Evolutionary conservation across 1,284 basidiomycete genomes (phyloP).

Genomic region (Ustilago loliicola): DNA sequence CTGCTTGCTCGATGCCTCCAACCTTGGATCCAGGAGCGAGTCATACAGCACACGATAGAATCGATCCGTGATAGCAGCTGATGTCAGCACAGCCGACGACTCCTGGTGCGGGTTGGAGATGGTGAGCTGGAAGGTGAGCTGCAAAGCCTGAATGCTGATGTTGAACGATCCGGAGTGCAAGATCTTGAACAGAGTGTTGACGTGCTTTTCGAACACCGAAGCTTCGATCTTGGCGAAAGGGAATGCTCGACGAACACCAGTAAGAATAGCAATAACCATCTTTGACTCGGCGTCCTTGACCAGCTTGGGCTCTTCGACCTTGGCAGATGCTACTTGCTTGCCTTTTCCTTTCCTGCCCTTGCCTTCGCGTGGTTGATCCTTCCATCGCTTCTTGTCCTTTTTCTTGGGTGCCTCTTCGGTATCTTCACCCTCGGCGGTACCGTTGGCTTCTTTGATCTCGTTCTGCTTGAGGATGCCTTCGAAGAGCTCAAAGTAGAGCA

Average conservation of each 20-base stretch:
- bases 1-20: conserved; percentile 89
- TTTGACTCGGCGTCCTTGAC: conserved; percentile 78
- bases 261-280: conserved; percentile 89
- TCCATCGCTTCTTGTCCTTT: conserved; percentile 71
- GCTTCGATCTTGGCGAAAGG: conserved; percentile 85
- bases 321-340: conserved; percentile 23
- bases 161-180: conserved; percentile 93
- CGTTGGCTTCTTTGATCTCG: conserved; percentile 59
- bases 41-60: conserved; percentile 94
- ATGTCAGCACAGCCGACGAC: conserved; percentile 39
- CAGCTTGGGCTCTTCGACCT: conserved; percentile 51
- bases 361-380: conserved; percentile 65
- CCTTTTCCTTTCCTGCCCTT: conserved; percentile 25
- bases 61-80: conserved; percentile 73
- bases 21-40: conserved; percentile 85
- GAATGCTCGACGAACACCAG: conserved; percentile 93
- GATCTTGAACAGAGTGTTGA: conserved; percentile 94
- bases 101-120: conserved; percentile 38
- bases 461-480: conserved; percentile 75
- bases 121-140: conserved; percentile 87
- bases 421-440: conserved; percentile 56
- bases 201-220: conserved; percentile 83
- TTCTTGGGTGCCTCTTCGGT: conserved; percentile 43
- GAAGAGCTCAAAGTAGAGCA: conserved; percentile 96
- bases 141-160: conserved; percentile 91